These are phyloP conservation scores for Leishmania gerbilli DNA, from an alignment of 208 protist genomes.

Conservation along the genomic window DNA sequence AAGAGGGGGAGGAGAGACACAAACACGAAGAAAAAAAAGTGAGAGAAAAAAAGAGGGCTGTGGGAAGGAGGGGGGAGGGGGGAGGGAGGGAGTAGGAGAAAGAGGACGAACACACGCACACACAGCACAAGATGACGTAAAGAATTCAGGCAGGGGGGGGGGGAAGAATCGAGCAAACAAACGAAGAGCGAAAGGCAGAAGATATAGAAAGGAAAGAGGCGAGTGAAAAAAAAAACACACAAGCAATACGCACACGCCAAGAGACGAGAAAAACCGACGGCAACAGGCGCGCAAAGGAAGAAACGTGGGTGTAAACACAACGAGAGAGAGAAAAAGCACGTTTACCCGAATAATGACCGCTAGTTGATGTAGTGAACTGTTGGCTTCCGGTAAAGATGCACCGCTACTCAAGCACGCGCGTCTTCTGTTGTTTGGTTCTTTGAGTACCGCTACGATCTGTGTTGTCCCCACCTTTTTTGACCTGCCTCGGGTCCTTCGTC, in stretches of 20 bases:
- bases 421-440: background rate
- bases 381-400: background rate
- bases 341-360: background rate
- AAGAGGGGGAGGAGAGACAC: background rate
- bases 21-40: background rate
- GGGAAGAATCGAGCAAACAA: background rate
- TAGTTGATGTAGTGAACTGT: background rate
- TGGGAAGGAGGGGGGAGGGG: background rate
- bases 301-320: background rate
- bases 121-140: background rate
- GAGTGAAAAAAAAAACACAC: background rate
- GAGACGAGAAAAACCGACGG: background rate
- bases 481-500: background rate
- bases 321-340: background rate
- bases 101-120: background rate
- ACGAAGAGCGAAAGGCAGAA: background rate
- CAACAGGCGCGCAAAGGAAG: background rate
- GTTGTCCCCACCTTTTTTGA: background rate
- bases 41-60: background rate
- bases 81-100: background rate
- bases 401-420: background rate
- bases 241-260: background rate
- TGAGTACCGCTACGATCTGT: background rate
- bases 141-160: background rate
- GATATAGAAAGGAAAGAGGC: background rate